Percentiles rank a stretch among this genome's conserved stretches.
Conservation (phyloP, 2,329 filamentous ascomycete species). For the Neodidymelliopsis sp. region DNA sequence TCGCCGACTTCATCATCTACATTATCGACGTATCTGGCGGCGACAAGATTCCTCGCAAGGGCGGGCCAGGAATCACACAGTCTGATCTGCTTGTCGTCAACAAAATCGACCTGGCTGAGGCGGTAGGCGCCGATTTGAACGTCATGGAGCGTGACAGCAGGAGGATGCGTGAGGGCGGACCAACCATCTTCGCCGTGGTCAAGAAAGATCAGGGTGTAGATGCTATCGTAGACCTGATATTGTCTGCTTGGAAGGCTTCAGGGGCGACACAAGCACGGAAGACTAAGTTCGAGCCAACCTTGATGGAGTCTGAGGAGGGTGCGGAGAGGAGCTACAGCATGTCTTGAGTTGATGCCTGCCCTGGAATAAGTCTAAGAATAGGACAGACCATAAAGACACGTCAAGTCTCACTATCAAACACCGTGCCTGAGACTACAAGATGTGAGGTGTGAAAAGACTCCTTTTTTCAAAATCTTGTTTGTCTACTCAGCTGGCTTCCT, state of each 20-base stretch:
- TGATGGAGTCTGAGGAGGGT: constrained; percentile 34
- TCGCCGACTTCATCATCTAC: constrained; percentile 98
- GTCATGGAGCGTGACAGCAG: constrained; percentile 96
- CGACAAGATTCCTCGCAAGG: constrained; percentile 96
- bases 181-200: constrained; percentile 96
- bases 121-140: constrained; percentile 85
- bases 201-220: constrained; percentile 87
- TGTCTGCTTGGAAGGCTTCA: constrained; percentile 91
- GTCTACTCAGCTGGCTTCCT: no score
- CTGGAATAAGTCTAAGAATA: no score
- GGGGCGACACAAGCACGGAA: constrained; percentile 66
- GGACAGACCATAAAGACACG: no score
- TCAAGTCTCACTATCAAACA: no score
- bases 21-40: constrained; percentile 97
- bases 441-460: no score
- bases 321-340: constrained; percentile 23
- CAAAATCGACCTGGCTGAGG: constrained; percentile 93
- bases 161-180: constrained; percentile 93
- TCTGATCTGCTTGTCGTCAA: constrained; percentile 94
- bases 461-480: no score
- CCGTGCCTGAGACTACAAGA: no score
- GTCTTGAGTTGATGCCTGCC: no score
- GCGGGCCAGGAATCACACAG: constrained; percentile 95
- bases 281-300: constrained; percentile 42
- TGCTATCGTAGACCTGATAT: constrained; percentile 84